Evolutionary conservation across 2,329 filamentous ascomycete species (phyloP), one percentile per base, ranked within the genome.

Genomic region (Phialemoniopsis sp.): DNA sequence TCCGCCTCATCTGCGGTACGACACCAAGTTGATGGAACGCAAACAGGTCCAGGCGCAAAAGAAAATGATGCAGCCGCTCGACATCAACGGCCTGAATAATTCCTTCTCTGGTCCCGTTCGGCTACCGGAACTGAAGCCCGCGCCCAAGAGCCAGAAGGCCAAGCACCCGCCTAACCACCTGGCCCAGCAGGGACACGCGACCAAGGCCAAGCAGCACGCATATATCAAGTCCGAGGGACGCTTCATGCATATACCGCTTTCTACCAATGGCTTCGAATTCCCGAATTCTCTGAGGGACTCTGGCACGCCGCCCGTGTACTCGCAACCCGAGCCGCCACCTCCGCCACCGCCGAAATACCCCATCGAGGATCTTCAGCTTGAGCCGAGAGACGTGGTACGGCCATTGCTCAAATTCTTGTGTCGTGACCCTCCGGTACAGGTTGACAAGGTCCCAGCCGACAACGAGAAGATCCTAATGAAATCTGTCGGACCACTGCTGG

Each of bases 261-360:
- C 70, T 6, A 64, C 67, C 33, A 73, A 71, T 32, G 68, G 69
- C 13, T 62, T 71, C 53, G 60, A 72, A 46, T 66, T 73, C 46
- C 59, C 68, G 26, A 53, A 68, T 4, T 58, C 65, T 4, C 65
- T 68, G 41, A 64, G 48, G 4, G 48, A 42, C 18, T 36, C 35
- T 19, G 39, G 40, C n/a, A 46, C 70, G 29, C 68, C 68, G 15
- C 64, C 68, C 16, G 49, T 60, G 17, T 56, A 53, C 40, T 36
- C 52, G n/a, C 57, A 63, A 36, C 63, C 64, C 6, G 73, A 71
- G n/a, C 69, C 73, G 2, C 79, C 80, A 4, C 78, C 83, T 7
- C 84, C 86, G 3, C 86, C 87, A 1, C 79, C 82, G 2, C 84
- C 93, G 45, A 96, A 95, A 58, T 97, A 96, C 58, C 93, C 93